Evolutionary conservation across 202 grass and related monocot species (phyloP), one percentile per base, ranked within the genome.

Genomic region (Alloteropsis angusta): DNA sequence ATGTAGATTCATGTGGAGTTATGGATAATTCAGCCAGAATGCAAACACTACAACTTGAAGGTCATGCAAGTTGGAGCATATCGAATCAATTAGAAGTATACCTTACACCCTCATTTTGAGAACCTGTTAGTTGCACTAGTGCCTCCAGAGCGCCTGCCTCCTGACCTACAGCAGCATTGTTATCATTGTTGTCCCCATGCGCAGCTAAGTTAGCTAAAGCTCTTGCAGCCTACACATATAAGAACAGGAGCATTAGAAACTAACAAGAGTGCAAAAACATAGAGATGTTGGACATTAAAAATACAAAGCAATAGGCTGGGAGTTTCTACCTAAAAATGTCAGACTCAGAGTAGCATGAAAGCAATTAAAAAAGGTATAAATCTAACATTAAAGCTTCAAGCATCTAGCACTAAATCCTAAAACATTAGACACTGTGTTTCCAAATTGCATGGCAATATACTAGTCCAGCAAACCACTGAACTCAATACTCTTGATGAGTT

Each of bases 31-130:
- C 38, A 72, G 46, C 30, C 1, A 47, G 62, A 80, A 64, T 57
- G 63, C 60, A 74, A 38, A 59, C 22, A 73, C 64, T 54, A 68
- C 58, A 77, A 68, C 47, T 38, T 76, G 72, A 79, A 78, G 23
- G 46, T 0, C 5, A 55, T n/a, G 37, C 34, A 84, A 60, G 25
- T 68, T 15, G 15, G 38, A 52, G 59, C 50, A 72, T 74, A 22
- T 58, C 52, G 32, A 70, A 13, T 34, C 45, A 71, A 64, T 35
- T 39, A 84, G 19, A 84, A 84, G 61, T 65, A 56, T 93, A 99
- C 96, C 96, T 96, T 83, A 99, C 96, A 88, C 96, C 92, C 88
- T 93, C 92, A 68, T 99, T 99, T 73, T 93, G 90, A 86, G 92
- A 99, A 88, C 86, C 82, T 67, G 90, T 96, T 83, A 99, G 76